These are phyloP conservation scores for Ustilago tritici DNA, from an alignment of 1,284 basidiomycete species.

Conservation along the genomic window DNA sequence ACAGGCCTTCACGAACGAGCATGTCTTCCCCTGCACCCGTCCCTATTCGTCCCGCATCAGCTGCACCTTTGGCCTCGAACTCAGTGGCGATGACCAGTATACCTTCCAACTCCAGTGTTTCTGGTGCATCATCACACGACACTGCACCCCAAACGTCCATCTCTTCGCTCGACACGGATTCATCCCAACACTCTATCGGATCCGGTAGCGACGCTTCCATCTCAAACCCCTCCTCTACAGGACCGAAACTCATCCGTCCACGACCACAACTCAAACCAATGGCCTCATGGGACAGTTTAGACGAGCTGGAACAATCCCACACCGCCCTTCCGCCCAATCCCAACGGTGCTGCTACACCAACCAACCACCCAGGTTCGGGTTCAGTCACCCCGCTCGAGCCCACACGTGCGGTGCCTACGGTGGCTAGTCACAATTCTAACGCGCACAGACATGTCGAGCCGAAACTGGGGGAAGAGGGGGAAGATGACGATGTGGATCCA, in stretches of 20 bases:
- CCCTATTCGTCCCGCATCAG: constrained; percentile 37
- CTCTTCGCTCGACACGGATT: constrained; percentile 37
- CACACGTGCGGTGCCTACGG: constrained; percentile 24
- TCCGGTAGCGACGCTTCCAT: constrained; percentile 15
- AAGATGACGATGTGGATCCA: constrained; percentile 41
- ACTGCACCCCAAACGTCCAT: constrained; percentile 36
- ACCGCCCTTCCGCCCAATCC: neutral
- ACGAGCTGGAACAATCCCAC: constrained; percentile 40
- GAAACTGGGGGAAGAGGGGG: neutral
- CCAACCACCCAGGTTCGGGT: neutral
- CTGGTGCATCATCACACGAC: constrained; percentile 28
- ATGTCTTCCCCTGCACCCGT: constrained; percentile 34
- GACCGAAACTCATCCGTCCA: constrained; percentile 35
- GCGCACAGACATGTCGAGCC: constrained; percentile 34
- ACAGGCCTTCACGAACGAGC: constrained; percentile 16
- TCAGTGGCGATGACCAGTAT: constrained; percentile 30
- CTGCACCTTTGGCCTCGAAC: constrained; percentile 22
- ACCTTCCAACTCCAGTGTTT: constrained; percentile 22
- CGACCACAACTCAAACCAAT: constrained; percentile 36
- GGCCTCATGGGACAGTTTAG: constrained; percentile 45
- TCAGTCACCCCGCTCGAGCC: constrained; percentile 24
- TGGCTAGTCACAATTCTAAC: constrained; percentile 28
- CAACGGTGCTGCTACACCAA: constrained; percentile 13
- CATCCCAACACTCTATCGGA: constrained; percentile 5
- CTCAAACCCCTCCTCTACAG: neutral